A percentile compares a stretch with the other conserved stretches of the same genome.
Conservation (phyloP, 306 rosid species). For the Benincasa hispida region DNA sequence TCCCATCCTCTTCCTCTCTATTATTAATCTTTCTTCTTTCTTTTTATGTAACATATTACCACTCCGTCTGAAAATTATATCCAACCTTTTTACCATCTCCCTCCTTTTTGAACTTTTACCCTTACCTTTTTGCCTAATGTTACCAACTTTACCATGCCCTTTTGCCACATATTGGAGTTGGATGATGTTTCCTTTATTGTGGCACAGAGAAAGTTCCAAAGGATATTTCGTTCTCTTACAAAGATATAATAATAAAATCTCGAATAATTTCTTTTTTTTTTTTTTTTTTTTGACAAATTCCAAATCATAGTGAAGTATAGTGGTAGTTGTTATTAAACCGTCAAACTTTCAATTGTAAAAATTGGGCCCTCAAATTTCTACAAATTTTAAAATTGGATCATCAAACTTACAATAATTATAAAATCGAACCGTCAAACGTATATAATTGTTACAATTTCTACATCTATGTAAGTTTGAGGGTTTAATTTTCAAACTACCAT, state of each 20-base stretch:
- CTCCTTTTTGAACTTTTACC: background rate
- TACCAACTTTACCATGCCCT: background rate
- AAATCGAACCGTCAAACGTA: no score
- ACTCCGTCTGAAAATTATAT: background rate
- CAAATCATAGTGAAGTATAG: no score
- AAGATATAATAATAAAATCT: background rate
- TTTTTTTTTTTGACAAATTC: background rate
- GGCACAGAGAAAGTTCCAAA: background rate
- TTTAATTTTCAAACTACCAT: no score
- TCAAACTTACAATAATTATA: no score
- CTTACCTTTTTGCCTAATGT: background rate
- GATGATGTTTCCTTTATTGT: background rate
- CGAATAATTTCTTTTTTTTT: no score
- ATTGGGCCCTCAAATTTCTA: no score
- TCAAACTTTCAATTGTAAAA: no score
- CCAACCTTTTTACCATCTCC: background rate
- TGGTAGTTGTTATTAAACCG: no score
- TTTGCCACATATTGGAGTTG: background rate
- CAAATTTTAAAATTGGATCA: no score
- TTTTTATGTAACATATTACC: background rate
- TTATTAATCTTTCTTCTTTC: background rate
- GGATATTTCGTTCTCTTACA: background rate
- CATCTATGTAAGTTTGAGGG: no score
- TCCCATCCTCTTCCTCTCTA: background rate
- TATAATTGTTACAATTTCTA: no score